Evolutionary conservation across 1,284 basidiomycete species (phyloP).

Genomic region (Cystobasidiaceae sp.): DNA sequence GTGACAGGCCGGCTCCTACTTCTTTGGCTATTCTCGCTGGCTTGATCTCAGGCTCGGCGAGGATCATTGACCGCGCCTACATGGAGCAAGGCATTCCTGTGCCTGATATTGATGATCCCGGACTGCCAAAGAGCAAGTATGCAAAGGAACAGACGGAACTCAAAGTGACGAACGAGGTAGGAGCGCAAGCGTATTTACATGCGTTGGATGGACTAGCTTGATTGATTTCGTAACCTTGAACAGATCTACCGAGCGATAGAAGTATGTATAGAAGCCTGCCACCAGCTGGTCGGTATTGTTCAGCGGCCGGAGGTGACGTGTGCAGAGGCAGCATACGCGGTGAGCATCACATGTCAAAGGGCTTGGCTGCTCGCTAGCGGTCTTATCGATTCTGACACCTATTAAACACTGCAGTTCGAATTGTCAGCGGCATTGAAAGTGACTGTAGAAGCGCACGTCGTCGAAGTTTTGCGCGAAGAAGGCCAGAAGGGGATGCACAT

Average conservation of each 20-base stretch:
- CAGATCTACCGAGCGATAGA: constrained; percentile 30
- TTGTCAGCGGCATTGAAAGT: constrained; percentile 24
- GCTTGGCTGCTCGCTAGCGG: not conserved
- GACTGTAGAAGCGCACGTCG: constrained; percentile 22
- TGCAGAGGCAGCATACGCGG: constrained; percentile 27
- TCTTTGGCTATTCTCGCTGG: constrained; percentile 21
- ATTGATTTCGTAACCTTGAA: not conserved
- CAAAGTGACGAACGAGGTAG: constrained; percentile 21
- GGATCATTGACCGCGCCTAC: constrained; percentile 28
- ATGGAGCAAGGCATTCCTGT: constrained; percentile 23
- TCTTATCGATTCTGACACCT: not conserved
- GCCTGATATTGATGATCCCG: constrained; percentile 32
- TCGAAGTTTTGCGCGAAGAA: constrained; percentile 28
- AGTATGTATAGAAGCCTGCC: constrained; percentile 30
- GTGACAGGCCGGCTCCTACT: constrained; percentile 17
- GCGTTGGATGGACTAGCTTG: not conserved
- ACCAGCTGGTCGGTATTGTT: constrained; percentile 28
- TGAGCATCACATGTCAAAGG: not conserved
- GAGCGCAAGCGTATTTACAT: not conserved
- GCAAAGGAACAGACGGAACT: constrained; percentile 26
- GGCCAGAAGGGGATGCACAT: constrained; percentile 26
- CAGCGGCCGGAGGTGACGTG: constrained; percentile 23
- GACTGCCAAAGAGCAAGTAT: constrained; percentile 27
- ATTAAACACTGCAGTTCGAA: constrained; percentile 8
- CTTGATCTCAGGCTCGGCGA: constrained; percentile 22